Conservation (phyloP, 495 filamentous ascomycete species). For the Penicillium riverlandense region DNA sequence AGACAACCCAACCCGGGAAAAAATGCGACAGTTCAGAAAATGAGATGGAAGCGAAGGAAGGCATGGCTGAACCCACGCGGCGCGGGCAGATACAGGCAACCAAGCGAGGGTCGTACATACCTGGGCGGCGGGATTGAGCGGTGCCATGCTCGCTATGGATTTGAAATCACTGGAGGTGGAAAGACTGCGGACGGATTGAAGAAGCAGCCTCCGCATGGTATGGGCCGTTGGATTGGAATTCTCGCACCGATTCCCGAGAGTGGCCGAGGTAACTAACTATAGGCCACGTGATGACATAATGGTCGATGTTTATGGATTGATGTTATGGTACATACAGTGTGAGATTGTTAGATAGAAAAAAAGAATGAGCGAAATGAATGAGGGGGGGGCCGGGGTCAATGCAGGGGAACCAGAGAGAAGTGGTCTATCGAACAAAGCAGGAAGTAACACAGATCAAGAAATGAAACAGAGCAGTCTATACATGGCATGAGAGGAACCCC, state of each 20-base stretch:
- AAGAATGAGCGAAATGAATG: not conserved
- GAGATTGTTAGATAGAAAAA: too few species aligned
- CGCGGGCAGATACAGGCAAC: not conserved
- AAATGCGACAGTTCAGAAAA: not conserved
- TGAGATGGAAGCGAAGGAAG: not conserved
- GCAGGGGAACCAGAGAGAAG: conserved; percentile 6
- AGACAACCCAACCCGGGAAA: not conserved
- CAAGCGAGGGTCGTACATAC: conserved; percentile 15
- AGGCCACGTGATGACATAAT: conserved; percentile 2
- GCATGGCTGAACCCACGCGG: not conserved
- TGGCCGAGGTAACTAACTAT: conserved; percentile 3
- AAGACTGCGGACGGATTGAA: not conserved
- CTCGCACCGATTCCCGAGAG: not conserved
- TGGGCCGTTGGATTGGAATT: not conserved
- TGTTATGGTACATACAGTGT: not conserved
- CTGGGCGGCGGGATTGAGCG: conserved; percentile 25
- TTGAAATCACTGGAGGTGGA: not conserved
- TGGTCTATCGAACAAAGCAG: conserved; percentile 18
- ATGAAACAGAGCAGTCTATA: conserved; percentile 13
- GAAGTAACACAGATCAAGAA: conserved; percentile 20
- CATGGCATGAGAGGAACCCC: conserved; percentile 5
- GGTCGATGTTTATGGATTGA: not conserved
- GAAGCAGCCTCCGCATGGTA: not conserved
- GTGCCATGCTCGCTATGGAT: conserved; percentile 19
- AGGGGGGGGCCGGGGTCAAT: not conserved